Percentiles rank a stretch among this genome's conserved stretches.
Conservation (phyloP, 2,329 filamentous ascomycete genomes). For the Alternaria metachromatica region DNA sequence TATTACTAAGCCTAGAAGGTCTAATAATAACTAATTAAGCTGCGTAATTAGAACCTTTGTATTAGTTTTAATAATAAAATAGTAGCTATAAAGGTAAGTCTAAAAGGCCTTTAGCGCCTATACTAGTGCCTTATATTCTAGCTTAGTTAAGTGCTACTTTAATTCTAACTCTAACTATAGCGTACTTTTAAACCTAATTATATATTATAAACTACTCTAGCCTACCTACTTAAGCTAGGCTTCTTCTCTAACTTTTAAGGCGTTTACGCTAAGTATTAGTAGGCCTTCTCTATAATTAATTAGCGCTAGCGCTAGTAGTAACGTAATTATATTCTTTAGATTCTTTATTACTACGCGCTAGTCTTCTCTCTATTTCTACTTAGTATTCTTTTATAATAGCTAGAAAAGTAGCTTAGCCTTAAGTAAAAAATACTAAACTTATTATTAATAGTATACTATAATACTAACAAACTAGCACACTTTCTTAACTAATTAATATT, state of each 20-base stretch:
- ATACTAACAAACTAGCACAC: conserved; percentile 1
- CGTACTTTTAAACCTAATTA: not conserved
- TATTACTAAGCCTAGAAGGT: not conserved
- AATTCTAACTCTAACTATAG: not conserved
- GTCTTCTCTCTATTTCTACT: not conserved
- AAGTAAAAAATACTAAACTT: not conserved
- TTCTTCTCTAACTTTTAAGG: not conserved
- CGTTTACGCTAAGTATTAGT: not conserved
- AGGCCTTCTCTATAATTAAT: not conserved
- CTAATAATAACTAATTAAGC: not conserved
- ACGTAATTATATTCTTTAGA: not conserved
- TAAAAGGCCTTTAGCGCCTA: not conserved
- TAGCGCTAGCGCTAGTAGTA: not conserved
- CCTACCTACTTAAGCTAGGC: not conserved
- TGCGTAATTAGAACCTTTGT: not conserved
- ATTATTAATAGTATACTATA: conserved; percentile 2
- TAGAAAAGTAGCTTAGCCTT: not conserved
- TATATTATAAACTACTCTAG: not conserved
- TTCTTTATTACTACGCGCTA: not conserved
- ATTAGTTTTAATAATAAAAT: not conserved
- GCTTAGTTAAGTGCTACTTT: not conserved
- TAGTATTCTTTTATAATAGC: not conserved
- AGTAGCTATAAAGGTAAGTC: not conserved
- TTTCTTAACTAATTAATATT: not conserved
- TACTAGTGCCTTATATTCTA: not conserved